A percentile compares a stretch with the other conserved stretches of the same genome.
These are phyloP conservation scores for Erodium trifolium DNA, from an alignment of 441 rosid genomes.

Conservation along the genomic window DNA sequence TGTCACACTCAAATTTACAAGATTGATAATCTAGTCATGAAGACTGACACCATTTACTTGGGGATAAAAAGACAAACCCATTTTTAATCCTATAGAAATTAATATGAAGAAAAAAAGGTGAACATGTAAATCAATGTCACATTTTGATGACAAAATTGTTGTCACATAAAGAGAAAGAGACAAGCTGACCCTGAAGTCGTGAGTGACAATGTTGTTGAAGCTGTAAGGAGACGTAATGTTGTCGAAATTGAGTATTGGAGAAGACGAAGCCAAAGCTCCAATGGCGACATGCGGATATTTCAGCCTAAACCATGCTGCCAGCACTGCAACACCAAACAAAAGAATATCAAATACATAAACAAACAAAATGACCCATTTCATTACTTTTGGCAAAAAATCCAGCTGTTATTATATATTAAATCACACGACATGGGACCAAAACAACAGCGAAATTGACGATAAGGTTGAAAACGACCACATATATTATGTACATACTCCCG, in stretches of 20 bases:
- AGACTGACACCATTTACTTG: too few species aligned
- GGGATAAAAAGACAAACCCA: too few species aligned
- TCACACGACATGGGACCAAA: too few species aligned
- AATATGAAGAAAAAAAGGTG: too few species aligned
- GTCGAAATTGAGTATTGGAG: conserved; percentile 54
- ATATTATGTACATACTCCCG: conserved; percentile 36
- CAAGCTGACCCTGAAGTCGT: conserved; percentile 36
- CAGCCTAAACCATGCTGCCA: conserved; percentile 62
- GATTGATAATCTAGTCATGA: too few species aligned
- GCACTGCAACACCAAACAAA: conserved; percentile 28
- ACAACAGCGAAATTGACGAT: background rate
- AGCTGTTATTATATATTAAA: background rate
- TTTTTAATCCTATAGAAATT: too few species aligned
- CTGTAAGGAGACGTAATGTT: conserved; percentile 41
- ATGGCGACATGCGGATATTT: conserved; percentile 56
- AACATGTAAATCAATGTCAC: too few species aligned
- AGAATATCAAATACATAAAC: background rate
- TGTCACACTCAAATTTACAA: too few species aligned
- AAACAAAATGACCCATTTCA: background rate
- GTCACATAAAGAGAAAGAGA: background rate
- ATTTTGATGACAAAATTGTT: too few species aligned
- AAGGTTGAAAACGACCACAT: background rate
- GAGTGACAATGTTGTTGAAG: conserved; percentile 41
- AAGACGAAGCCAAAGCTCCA: conserved; percentile 63
- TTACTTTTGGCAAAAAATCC: background rate